Percentiles rank a stretch among this genome's conserved stretches.
Conservation (phyloP, 2,329 filamentous ascomycete species). For the Fusarium coffeatum region DNA sequence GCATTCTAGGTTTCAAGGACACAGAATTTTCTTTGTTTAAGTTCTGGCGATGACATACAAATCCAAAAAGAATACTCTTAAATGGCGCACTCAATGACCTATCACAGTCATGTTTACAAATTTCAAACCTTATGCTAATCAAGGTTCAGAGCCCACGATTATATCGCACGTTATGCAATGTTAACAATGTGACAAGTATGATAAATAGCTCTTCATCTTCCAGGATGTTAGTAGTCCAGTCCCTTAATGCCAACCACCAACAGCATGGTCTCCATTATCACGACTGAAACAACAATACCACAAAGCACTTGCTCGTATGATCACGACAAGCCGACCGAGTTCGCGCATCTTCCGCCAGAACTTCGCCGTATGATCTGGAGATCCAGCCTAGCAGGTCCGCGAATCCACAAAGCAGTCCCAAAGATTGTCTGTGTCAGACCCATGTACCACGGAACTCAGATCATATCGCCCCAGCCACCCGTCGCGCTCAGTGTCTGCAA, state of each 20-base stretch:
- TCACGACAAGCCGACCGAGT: not conserved
- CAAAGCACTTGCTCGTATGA: not conserved
- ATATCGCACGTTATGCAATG: not conserved
- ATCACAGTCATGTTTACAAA: no score
- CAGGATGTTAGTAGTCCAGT: not conserved
- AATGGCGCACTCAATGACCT: no score
- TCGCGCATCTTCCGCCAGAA: not conserved
- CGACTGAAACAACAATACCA: not conserved
- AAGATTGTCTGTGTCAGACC: no score
- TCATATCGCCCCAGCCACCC: not conserved
- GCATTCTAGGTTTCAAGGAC: accelerated
- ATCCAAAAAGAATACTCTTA: no score
- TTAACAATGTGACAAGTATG: accelerated
- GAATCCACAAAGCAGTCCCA: not conserved
- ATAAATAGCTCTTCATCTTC: not conserved
- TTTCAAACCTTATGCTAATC: no score
- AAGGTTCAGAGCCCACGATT: no score
- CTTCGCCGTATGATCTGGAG: not conserved
- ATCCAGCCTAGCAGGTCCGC: not conserved
- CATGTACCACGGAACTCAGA: not conserved
- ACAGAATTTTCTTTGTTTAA: not conserved
- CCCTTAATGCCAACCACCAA: not conserved
- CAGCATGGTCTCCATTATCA: not conserved
- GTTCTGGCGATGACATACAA: no score
- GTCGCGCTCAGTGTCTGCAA: not conserved